Evolutionary conservation across 73 alveolate species (phyloP), one percentile per base, ranked within the genome.

Genomic region (Chromera velia): DNA sequence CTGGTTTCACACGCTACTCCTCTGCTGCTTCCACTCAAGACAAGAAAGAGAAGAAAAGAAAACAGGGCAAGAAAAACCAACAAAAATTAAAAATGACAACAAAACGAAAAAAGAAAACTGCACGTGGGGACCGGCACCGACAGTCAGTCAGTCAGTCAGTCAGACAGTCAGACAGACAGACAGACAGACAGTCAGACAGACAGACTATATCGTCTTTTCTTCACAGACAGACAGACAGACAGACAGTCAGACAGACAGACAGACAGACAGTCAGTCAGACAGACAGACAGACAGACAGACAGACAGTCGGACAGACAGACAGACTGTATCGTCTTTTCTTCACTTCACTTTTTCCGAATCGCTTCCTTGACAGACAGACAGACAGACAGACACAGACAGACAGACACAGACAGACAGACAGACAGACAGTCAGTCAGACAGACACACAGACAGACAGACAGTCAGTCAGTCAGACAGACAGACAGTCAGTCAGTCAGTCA

Each of bases 381-480:
- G 40, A 48, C 31, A 28, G 30, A 32, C 30, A 40, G 19, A 72
- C 73, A 0, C 49, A 7, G 81, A 27, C 47, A 72, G 26, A 27
- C 30, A 40, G 31, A 34, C 70, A 45, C 48, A 28, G 72, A 73
- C 70, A 40, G 29, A 40, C 79, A 72, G 26, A 34, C 46, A 40
- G 26, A 72, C 70, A 72, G 32, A 72, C 70, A 72, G 32, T 9
- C 31, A 48, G 32, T 27, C 79, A 69, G 32, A 69, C 75, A 69
- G 49, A 69, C 75, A 69, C 72, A 73, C 49, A 71, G 28, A 27
- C 47, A 72, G 26, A 27, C 30, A 40, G 19, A 72, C 70, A 72
- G 32, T 27, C 79, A 69, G 32, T 32, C 75, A 69, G 49, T 32
- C 75, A 69, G 32, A 69, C 75, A 69, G 49, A 69, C 75, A 69